Conservation (phyloP, 495 filamentous ascomycete species). For the Xylaria flabelliformis region DNA sequence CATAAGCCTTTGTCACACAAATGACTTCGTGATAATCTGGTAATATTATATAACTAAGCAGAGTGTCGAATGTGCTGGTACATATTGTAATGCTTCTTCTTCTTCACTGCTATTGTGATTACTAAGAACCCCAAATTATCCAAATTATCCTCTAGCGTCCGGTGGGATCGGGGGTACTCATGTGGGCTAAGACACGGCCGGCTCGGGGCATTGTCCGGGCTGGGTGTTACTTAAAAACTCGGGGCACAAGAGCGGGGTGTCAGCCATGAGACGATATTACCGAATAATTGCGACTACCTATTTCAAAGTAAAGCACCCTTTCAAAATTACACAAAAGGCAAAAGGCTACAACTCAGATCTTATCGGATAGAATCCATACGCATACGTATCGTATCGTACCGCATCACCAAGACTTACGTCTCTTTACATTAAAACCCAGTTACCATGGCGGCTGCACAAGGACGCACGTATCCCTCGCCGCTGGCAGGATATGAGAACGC, state of each 20-base stretch:
- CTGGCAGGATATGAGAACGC: constrained; percentile 69
- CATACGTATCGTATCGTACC: too few species aligned
- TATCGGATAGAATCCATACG: background rate
- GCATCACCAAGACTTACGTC: background rate
- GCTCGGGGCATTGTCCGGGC: background rate
- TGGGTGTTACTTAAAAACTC: background rate
- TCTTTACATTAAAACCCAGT: background rate
- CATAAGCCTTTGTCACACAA: background rate
- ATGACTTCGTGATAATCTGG: background rate
- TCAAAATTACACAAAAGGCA: background rate
- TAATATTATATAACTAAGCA: background rate
- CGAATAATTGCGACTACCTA: constrained; percentile 2
- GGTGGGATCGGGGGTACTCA: background rate
- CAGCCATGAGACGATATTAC: background rate
- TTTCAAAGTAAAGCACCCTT: background rate
- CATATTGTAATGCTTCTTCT: background rate
- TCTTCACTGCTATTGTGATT: constrained; percentile 12
- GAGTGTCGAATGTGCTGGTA: background rate
- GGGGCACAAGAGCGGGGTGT: constrained; percentile 1
- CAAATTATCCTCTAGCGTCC: background rate
- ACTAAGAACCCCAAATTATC: background rate
- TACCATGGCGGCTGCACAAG: constrained; percentile 11
- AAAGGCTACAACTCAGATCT: background rate
- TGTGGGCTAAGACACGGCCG: background rate
- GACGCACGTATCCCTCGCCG: constrained; percentile 67